Evolutionary conservation across 495 filamentous ascomycete genomes (phyloP), one percentile per base, ranked within the genome.

Genomic region (Tetracladium setigerum): DNA sequence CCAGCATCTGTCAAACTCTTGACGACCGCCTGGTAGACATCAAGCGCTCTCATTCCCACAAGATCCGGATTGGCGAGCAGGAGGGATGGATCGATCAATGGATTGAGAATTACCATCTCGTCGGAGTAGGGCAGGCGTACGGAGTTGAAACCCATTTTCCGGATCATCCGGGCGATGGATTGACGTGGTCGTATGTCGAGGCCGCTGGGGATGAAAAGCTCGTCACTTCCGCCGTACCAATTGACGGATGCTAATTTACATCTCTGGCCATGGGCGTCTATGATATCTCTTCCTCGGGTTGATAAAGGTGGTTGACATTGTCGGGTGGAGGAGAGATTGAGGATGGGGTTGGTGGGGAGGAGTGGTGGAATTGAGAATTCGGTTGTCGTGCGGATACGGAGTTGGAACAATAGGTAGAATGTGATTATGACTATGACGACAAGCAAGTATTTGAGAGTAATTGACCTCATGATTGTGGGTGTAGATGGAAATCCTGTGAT

Each of bases 161-260:
- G 65, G 53, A 81, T 74, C 15, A 69, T 68, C 16, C 44, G 27
- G 1, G 78, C 77, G 46, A 82, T 81, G 8, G 68, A 66, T 38
- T 57, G 62, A 13, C 78, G 75, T 56, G 81, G 77, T 50, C 68
- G 70, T 5, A 75, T 54, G 35, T 82, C 77, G 31, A 82, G 66
- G 8, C 78, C 78, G 12, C 73, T 72, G 5, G 74, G 73, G n/a
- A 81, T 68, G 58, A 74, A 81, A 18, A 73, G 57, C 62, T 76
- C 70, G 50, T 82, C 78, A 49, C 71, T 77, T 10, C 67, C 78
- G 14, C 78, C 78, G 54, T 81, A 82, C 78, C 78, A 82, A 58
- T 82, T 82, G 55, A 82, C 63, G 19, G 70, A 74, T 13, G 73
- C 64, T 11, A 82, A 66, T 58, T 77, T 77, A 56, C 76, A 71